Base-by-base conservation (phyloP, 208 protist species). In the Leishmania major region DNA sequence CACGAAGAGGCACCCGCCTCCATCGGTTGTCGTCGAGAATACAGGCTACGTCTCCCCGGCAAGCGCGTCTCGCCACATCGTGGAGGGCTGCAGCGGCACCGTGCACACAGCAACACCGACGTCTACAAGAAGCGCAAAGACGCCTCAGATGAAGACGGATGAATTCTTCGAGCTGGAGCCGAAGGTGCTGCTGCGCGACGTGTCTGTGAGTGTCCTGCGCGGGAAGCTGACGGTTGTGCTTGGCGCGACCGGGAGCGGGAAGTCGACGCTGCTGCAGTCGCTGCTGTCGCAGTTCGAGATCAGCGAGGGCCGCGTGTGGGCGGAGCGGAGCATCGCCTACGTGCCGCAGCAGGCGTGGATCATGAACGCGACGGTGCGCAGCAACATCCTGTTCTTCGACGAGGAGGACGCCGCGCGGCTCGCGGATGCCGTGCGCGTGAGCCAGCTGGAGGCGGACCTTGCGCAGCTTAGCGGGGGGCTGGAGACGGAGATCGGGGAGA, bases 361-460 rank as follows among this genome's bases (percentile, higher is more conserved):
- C 60, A 92, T 96, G 86, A 99, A 99, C 85, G 90, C 91, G n/a
- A 98, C 96, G 43, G n/a, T 99, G n/a, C 84, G 89, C 15, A 91
- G 98, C 35, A 99, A 99, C 83, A 96, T 99, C 55, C 71, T 97
- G 10, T 99, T 99, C 84, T 97, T 97, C 64, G 62, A 81, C 40
- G 73, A 81, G 37, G 87, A 90, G 77, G 88, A 98, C 67, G 31
- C 87, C 31, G 66, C 82, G 7, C 35, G 78, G 15, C 90, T 98
- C 35, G 49, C 84, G 28, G 37, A 81, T 2, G 91, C 89, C 2
- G 49, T 99, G 13, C 51, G 84, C 11, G 49, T 71, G 3, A 96
- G 95, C 83, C 91, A 96, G 75, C 92, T 99, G 3, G 78, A 88
- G 75, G 64, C 81, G 62, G 98, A 99, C 84, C 74, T 99, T 8